Evolutionary conservation across 1,284 basidiomycete genomes (phyloP).

Genomic region (Cerrena zonata): DNA sequence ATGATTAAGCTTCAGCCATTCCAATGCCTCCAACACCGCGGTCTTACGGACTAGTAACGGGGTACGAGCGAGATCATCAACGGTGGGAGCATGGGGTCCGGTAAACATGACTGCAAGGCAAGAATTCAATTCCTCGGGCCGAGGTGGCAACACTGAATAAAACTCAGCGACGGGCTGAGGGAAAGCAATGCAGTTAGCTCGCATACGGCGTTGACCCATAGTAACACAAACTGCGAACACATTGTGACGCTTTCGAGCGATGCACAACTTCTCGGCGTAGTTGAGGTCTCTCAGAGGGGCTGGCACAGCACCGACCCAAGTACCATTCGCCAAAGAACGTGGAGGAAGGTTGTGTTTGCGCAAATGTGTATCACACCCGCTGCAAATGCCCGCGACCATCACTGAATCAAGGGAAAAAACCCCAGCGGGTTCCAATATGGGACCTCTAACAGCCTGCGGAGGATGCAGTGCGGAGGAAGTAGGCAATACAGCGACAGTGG

Average conservation of each 20-base stretch:
- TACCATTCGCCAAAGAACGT: conserved; percentile 28
- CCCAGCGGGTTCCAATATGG: too few relatives aligned
- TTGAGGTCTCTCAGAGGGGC: conserved; percentile 21
- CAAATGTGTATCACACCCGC: not conserved
- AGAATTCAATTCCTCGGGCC: conserved; percentile 30
- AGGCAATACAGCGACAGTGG: too few relatives aligned
- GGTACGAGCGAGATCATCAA: conserved; percentile 28
- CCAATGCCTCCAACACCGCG: conserved; percentile 26
- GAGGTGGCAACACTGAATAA: conserved; percentile 29
- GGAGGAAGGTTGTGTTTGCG: conserved; percentile 15
- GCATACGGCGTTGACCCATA: conserved; percentile 13
- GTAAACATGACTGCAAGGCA: conserved; percentile 33
- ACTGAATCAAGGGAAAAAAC: too few relatives aligned
- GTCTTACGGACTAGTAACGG: conserved; percentile 30
- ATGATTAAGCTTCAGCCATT: conserved; percentile 37
- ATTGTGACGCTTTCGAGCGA: conserved; percentile 28
- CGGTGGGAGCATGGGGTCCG: conserved; percentile 27
- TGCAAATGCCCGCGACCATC: too few relatives aligned
- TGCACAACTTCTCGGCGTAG: conserved; percentile 29
- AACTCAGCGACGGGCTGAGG: conserved; percentile 29
- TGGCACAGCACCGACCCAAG: conserved; percentile 36
- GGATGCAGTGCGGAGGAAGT: too few relatives aligned
- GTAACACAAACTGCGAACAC: conserved; percentile 25
- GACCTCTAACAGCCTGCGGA: too few relatives aligned
- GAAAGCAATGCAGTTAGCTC: conserved; percentile 31